These are phyloP conservation scores for Darksidea phi DNA, from an alignment of 495 filamentous ascomycete genomes.

Conservation along the genomic window DNA sequence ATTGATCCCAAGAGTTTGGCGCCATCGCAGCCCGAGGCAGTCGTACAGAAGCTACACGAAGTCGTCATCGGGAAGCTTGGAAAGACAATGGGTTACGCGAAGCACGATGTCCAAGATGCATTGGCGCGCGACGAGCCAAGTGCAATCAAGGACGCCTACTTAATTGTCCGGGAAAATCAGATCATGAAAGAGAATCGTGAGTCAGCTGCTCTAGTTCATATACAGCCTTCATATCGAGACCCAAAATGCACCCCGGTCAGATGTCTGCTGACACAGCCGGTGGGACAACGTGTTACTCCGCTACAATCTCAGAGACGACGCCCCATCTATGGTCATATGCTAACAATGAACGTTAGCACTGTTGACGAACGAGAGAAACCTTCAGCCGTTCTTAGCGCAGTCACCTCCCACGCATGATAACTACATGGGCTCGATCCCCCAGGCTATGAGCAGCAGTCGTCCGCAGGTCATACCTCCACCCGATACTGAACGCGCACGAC, in stretches of 20 bases:
- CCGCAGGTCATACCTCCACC: constrained; percentile 18
- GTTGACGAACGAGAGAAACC: constrained; percentile 47
- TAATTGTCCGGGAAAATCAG: constrained; percentile 96
- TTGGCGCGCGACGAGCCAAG: constrained; percentile 87
- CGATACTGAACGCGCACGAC: constrained; percentile 35
- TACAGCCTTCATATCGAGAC: constrained; percentile 25
- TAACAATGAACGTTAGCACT: constrained; percentile 43
- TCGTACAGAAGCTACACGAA: constrained; percentile 86
- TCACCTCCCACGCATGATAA: constrained; percentile 51
- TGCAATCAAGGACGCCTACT: constrained; percentile 97
- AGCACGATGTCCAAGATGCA: constrained; percentile 92
- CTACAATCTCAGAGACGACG: neutral
- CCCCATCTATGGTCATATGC: constrained; percentile 2
- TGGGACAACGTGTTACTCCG: constrained; percentile 18
- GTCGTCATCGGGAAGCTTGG: constrained; percentile 91
- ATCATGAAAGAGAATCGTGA: constrained; percentile 93
- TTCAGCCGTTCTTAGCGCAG: constrained; percentile 52
- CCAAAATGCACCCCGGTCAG: constrained; percentile 25
- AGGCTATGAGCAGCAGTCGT: constrained; percentile 6
- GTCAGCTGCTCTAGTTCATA: constrained; percentile 39
- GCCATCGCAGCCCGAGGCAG: constrained; percentile 68
- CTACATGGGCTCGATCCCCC: constrained; percentile 18
- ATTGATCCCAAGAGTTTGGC: constrained; percentile 78
- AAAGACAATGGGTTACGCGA: constrained; percentile 95
- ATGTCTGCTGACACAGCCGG: constrained; percentile 19